Evolutionary conservation across 176 grass and related monocot genomes (phyloP).

Genomic region (Areca catechu): DNA sequence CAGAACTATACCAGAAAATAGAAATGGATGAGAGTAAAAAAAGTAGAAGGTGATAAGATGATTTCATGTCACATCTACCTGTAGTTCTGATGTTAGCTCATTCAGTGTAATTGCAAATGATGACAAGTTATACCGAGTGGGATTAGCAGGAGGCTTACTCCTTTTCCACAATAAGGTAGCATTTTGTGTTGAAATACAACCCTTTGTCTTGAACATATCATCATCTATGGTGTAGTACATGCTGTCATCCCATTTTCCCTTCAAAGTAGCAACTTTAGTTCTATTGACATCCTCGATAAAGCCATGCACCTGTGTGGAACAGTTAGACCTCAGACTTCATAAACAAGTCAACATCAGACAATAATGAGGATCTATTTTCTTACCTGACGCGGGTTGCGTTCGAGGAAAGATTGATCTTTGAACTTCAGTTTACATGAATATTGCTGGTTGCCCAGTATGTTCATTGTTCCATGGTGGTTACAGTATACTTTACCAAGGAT

Average conservation of each 20-base stretch:
- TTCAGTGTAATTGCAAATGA: conserved; percentile 88
- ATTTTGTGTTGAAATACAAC: conserved; percentile 23
- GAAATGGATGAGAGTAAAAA: conserved; percentile 12
- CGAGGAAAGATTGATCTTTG: conserved; percentile 79
- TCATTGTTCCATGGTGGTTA: conserved; percentile 87
- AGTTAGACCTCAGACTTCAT: too few relatives aligned
- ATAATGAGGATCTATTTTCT: neutral
- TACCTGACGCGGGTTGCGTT: conserved; percentile 82
- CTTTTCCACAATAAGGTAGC: conserved; percentile 77
- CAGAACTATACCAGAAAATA: conserved; percentile 14
- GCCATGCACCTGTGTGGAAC: conserved; percentile 51
- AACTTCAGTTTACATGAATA: conserved; percentile 78
- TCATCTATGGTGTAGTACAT: conserved; percentile 37
- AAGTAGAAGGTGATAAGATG: conserved; percentile 5
- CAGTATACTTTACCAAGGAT: conserved; percentile 76
- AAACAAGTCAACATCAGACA: neutral
- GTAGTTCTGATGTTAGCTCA: conserved; percentile 50
- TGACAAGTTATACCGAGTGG: conserved; percentile 83
- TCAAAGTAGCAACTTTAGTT: conserved; percentile 50
- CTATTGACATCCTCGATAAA: conserved; percentile 44
- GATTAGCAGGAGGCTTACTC: conserved; percentile 52
- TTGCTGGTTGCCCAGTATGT: conserved; percentile 49
- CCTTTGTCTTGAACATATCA: conserved; percentile 29
- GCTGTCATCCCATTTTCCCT: conserved; percentile 78
- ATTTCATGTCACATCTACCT: conserved; percentile 40